Conservation (phyloP, 129 eudicot species). For the Helichrysum umbraculigerum region DNA sequence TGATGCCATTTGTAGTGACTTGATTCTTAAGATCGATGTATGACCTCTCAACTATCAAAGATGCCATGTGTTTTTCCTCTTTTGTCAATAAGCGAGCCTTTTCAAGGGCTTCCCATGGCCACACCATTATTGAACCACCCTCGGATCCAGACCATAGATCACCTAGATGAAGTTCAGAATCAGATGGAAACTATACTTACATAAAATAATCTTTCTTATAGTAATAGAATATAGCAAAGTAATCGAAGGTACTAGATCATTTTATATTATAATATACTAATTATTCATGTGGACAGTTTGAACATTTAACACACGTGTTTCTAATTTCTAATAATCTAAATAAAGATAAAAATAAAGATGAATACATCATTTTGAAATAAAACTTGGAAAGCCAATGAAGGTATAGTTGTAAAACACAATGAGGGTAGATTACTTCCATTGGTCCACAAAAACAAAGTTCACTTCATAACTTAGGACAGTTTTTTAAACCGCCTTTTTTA, state of each 20-base stretch:
- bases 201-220: not conserved
- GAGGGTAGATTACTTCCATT: not conserved
- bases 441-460: not conserved
- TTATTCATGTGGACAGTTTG: slow-evolving; percentile 10
- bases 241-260: not conserved
- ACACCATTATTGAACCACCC: slow-evolving; percentile 74
- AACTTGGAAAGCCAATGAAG: not conserved
- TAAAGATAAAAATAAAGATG: not conserved
- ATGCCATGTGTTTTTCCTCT: slow-evolving; percentile 77
- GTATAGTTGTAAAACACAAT: not conserved
- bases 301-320: slow-evolving; percentile 9
- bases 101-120: slow-evolving; percentile 96
- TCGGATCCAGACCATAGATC: slow-evolving; percentile 99
- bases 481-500: not conserved
- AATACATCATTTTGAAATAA: not conserved
- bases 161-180: slow-evolving; percentile 50
- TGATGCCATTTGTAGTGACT: slow-evolving; percentile 58
- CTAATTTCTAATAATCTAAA: not conserved
- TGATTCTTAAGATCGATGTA: slow-evolving; percentile 88
- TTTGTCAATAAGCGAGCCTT: slow-evolving; percentile 52
- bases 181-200: slow-evolving; percentile 23
- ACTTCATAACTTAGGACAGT: not conserved
- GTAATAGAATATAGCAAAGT: slow-evolving; percentile 14
- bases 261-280: slow-evolving; percentile 5
- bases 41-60: slow-evolving; percentile 61